phyloP scores from a whole-genome alignment of 1,284 basidiomycete species.

The Boletus coffeatus region DNA sequence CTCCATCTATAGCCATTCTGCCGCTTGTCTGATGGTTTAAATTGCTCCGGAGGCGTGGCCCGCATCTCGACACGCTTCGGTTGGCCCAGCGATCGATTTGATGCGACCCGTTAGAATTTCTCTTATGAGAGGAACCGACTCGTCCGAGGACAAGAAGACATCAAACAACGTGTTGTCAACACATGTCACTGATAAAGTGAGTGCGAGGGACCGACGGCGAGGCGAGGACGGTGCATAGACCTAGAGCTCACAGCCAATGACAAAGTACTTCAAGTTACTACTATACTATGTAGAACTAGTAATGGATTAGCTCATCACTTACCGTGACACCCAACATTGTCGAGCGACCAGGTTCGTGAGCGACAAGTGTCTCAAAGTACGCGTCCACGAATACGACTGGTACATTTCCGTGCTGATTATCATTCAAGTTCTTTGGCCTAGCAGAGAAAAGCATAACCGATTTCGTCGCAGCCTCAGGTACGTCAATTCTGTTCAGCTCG shows the following conservation, averaged over 20 bases:
- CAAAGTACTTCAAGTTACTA: no score
- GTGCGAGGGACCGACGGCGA: no score
- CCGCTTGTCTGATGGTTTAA: not conserved
- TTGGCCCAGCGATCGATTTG: slow-evolving; percentile 3
- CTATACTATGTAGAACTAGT: not conserved
- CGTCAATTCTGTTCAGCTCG: slow-evolving; percentile 20
- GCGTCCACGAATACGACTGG: slow-evolving; percentile 24
- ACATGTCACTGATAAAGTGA: no score
- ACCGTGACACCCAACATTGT: slow-evolving; percentile 19
- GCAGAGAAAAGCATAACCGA: slow-evolving; percentile 80
- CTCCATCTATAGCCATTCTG: not conserved
- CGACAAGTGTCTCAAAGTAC: slow-evolving; percentile 78
- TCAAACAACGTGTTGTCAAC: no score
- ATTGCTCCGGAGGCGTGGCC: not conserved
- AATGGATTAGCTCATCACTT: slow-evolving; percentile 9
- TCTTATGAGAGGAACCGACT: not conserved
- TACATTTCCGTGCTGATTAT: not conserved
- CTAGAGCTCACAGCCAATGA: no score
- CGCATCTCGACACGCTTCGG: not conserved
- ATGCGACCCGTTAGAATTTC: not conserved
- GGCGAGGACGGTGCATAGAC: no score
- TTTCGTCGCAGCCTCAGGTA: slow-evolving; percentile 82
- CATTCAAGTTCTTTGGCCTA: slow-evolving; percentile 67
- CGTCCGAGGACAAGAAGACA: not conserved
- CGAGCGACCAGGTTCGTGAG: slow-evolving; percentile 71